Evolutionary conservation across 805 yeast species (phyloP).

Genomic region (Schizosaccharomyces cryophilus): DNA sequence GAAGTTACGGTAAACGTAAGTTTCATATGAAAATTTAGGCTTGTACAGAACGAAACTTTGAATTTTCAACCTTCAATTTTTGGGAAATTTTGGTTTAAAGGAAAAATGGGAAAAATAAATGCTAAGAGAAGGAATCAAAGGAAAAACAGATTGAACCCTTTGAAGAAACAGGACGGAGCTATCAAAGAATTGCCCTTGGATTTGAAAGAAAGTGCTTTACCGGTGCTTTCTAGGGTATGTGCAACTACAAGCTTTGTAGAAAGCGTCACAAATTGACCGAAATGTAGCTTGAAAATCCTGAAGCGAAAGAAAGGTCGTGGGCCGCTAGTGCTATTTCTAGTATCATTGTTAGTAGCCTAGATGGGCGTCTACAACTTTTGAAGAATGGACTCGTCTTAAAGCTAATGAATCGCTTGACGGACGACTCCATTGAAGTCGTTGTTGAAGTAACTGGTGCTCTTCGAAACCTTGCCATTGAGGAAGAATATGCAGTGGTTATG

Average conservation of each 20-base stretch:
- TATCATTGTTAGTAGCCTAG: constrained; percentile 43
- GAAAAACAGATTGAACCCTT: neutral
- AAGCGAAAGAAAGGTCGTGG: constrained; percentile 51
- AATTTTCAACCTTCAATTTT: neutral
- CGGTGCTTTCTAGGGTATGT: constrained; percentile 31
- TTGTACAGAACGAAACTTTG: neutral
- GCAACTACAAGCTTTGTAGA: too few species aligned
- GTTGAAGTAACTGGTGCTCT: constrained; percentile 62
- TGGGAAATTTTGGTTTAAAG: neutral
- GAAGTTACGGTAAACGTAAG: too few species aligned
- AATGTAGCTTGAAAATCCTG: constrained; percentile 23
- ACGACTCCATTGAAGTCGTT: constrained; percentile 46
- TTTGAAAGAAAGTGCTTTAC: constrained; percentile 34
- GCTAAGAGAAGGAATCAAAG: neutral
- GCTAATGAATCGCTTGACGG: constrained; percentile 40
- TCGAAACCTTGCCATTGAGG: constrained; percentile 59
- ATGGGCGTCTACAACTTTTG: constrained; percentile 35
- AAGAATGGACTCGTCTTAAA: constrained; percentile 27
- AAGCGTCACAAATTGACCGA: too few species aligned
- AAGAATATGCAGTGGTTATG: constrained; percentile 61
- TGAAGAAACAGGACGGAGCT: neutral
- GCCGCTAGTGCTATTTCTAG: constrained; percentile 45
- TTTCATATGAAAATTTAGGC: too few species aligned
- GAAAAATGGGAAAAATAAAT: neutral
- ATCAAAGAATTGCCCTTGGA: constrained; percentile 16